Evolutionary conservation across 2,329 filamentous ascomycete species (phyloP).

Genomic region (Pseudocercospora crystallina): DNA sequence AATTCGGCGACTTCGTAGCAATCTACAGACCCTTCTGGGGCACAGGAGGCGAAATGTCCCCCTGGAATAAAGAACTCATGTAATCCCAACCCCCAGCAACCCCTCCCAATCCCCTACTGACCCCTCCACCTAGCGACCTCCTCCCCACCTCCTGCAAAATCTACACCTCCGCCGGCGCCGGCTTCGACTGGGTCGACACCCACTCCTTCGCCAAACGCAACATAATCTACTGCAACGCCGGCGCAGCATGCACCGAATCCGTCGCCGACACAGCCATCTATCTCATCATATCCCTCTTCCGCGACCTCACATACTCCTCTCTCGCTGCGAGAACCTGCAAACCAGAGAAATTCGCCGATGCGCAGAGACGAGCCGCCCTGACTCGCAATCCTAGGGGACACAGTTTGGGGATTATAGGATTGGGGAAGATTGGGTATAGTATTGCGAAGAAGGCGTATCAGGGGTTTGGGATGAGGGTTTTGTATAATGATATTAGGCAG

Average conservation of each 20-base stretch:
- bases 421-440: slow-evolving; percentile 54
- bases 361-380: slow-evolving; percentile 59
- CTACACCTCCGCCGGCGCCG: slow-evolving; percentile 61
- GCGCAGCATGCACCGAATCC: slow-evolving; percentile 67
- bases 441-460: slow-evolving; percentile 59
- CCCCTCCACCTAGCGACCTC: slow-evolving; percentile 27
- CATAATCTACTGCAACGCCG: slow-evolving; percentile 72
- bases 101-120: no score
- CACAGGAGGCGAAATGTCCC: slow-evolving; percentile 65
- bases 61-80: slow-evolving; percentile 61
- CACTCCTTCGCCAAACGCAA: slow-evolving; percentile 61
- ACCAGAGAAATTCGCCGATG: slow-evolving; percentile 53
- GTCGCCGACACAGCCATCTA: slow-evolving; percentile 71
- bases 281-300: slow-evolving; percentile 68
- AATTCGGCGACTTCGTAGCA: slow-evolving; percentile 46
- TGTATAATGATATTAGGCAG: slow-evolving; percentile 61
- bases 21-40: slow-evolving; percentile 63
- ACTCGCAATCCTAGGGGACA: slow-evolving; percentile 47
- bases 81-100: slow-evolving; percentile 18
- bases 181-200: slow-evolving; percentile 64
- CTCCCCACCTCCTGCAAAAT: slow-evolving; percentile 56
- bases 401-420: slow-evolving; percentile 65
- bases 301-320: slow-evolving; percentile 65
- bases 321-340: slow-evolving; percentile 53
- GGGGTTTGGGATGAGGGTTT: slow-evolving; percentile 66